phyloP scores from a whole-genome alignment of 352 stramenopile genomes.

The Phytophthora niederhauseri region DNA sequence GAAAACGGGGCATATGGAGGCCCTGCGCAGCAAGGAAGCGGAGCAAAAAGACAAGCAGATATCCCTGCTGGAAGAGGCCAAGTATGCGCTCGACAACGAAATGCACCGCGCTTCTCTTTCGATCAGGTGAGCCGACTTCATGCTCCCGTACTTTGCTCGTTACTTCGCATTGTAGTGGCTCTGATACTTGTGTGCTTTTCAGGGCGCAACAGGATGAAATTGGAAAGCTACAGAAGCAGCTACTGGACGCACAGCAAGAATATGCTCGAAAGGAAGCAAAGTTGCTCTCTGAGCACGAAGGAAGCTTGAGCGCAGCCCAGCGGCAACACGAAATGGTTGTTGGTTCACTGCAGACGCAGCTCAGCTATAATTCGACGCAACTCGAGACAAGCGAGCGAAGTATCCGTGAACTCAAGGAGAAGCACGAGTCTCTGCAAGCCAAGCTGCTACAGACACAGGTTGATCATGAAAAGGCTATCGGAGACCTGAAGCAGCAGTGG shows the following conservation, averaged over 20 bases:
- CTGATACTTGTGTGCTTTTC: neutral
- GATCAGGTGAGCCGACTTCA: slow-evolving; percentile 36
- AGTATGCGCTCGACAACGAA: slow-evolving; percentile 65
- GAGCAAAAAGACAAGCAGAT: slow-evolving; percentile 66
- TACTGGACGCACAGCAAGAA: slow-evolving; percentile 54
- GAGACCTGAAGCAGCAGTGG: slow-evolving; percentile 56
- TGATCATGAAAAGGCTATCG: slow-evolving; percentile 57
- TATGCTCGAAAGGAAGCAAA: slow-evolving; percentile 48
- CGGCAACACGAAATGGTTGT: slow-evolving; percentile 53
- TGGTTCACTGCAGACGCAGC: slow-evolving; percentile 49
- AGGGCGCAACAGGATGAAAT: slow-evolving; percentile 61
- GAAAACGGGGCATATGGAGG: slow-evolving; percentile 56
- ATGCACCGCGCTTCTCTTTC: slow-evolving; percentile 50
- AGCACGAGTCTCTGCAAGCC: slow-evolving; percentile 51
- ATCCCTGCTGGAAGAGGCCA: slow-evolving; percentile 62
- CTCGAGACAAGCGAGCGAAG: slow-evolving; percentile 43
- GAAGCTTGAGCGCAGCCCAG: slow-evolving; percentile 32
- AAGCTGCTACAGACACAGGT: slow-evolving; percentile 57
- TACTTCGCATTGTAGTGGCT: neutral
- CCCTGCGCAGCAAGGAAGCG: slow-evolving; percentile 44
- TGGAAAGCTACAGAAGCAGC: slow-evolving; percentile 57
- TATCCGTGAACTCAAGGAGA: slow-evolving; percentile 43
- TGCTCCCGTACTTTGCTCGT: neutral
- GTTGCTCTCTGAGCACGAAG: slow-evolving; percentile 44
- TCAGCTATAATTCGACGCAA: slow-evolving; percentile 43